Evolutionary conservation across 345 rosid genomes (phyloP), one percentile per base, ranked within the genome.

Genomic region (Boechera divaricarpa): DNA sequence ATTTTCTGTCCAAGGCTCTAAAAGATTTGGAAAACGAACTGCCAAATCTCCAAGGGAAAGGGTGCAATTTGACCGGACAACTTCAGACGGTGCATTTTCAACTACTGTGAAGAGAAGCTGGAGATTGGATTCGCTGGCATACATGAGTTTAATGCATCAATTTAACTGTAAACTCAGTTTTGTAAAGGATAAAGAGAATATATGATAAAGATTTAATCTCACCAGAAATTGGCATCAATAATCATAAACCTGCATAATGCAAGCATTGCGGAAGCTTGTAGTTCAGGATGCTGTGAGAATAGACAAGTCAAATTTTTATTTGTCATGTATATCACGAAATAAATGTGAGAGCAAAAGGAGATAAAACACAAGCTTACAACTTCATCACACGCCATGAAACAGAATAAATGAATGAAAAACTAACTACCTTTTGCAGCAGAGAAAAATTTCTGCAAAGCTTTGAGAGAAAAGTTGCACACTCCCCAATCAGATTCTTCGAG

Each of bases 1-100:
- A 67, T 92, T 85, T 73, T 95, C 97, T 39, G 99, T 95, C 98
- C 99, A 95, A 52, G 99, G 98, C 74, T 95, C 99, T 63, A 95
- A 73, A 53, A 92, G 78, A 81, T 95, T 95, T 77, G 98, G 98
- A 85, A 92, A 92, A 65, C 98, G 94, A 84, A 91, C 98, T 26
- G 96, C 99, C 85, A 95, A 82, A 82, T 95, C 98, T 63, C 98
- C 98, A 52, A 95, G 99, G 68, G 98, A 88, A 81, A 95, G 85
- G 44, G 96, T 91, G 84, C 98, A 92, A 67, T 92, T 95, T 63
- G 97, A 92, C 39, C 99, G 97, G 70, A 95, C 99, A 78, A 84
- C 85, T 77, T 89, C 99, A 39, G 96, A 91, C 49, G 94, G 93
- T 16, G 97, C 89, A 82, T 86, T 92, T 86, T 95, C 99, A 70